phyloP scores from a whole-genome alignment of 345 rosid species.

The Aethionema arabicum region DNA sequence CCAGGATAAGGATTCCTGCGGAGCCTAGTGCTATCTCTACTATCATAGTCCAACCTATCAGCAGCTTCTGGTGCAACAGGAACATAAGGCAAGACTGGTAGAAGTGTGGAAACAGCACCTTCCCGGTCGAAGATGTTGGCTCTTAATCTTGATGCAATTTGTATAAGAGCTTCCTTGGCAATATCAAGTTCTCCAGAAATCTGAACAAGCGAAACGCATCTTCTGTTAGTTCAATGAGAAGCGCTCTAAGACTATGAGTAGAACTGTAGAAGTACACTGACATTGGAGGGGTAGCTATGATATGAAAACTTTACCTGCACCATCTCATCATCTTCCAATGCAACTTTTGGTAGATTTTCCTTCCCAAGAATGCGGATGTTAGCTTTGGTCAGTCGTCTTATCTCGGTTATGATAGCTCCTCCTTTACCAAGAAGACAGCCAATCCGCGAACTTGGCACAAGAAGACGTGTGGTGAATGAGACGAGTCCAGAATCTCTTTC shows the following conservation, averaged over 20 bases:
- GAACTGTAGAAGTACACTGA: constrained; percentile 20
- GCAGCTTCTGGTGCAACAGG: constrained; percentile 66
- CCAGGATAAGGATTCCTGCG: constrained; percentile 75
- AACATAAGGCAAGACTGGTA: constrained; percentile 89
- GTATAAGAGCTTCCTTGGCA: constrained; percentile 93
- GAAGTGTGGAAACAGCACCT: constrained; percentile 67
- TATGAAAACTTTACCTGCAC: constrained; percentile 63
- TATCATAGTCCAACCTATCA: constrained; percentile 40
- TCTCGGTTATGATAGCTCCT: constrained; percentile 85
- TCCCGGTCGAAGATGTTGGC: constrained; percentile 90
- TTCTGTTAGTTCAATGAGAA: background rate
- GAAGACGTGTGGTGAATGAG: constrained; percentile 85
- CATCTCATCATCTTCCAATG: constrained; percentile 92
- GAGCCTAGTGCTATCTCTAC: constrained; percentile 77
- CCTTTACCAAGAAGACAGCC: constrained; percentile 98
- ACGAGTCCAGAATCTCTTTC: constrained; percentile 96
- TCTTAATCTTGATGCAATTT: constrained; percentile 74
- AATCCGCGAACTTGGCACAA: constrained; percentile 86
- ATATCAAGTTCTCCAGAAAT: constrained; percentile 91
- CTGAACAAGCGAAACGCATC: constrained; percentile 41
- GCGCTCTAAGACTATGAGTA: background rate
- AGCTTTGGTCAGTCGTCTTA: constrained; percentile 87
- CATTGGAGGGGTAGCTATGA: constrained; percentile 5
- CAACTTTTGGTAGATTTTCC: constrained; percentile 87
- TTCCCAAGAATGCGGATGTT: constrained; percentile 86